Evolutionary conservation across 78 protist species (phyloP).

Genomic region (Emiliania huxleyi): DNA sequence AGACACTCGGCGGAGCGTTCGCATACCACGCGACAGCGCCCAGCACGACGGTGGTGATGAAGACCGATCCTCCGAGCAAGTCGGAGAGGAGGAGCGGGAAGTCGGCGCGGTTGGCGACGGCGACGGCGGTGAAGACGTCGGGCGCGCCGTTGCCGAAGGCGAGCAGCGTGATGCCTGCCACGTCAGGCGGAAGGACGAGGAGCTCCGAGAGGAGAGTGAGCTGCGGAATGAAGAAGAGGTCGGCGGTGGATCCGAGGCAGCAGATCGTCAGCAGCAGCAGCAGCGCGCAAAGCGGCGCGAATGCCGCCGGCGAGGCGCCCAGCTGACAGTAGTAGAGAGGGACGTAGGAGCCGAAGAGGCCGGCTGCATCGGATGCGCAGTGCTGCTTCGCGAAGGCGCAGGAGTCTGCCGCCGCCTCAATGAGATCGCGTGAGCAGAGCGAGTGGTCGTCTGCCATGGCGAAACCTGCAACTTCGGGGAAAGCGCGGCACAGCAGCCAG

Average conservation of each 20-base stretch:
- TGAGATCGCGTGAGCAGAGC: too few relatives aligned
- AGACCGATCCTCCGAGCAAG: background rate
- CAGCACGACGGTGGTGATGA: constrained; percentile 21
- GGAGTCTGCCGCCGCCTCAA: too few relatives aligned
- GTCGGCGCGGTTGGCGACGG: background rate
- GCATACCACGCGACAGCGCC: too few relatives aligned
- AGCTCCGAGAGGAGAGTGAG: background rate
- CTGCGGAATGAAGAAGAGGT: background rate
- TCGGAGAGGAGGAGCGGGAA: background rate
- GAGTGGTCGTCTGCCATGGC: too few relatives aligned
- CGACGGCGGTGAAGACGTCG: constrained; percentile 48
- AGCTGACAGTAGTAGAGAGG: background rate
- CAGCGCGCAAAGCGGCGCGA: background rate
- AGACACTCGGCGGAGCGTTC: too few relatives aligned
- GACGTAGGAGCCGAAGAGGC: background rate
- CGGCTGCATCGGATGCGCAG: background rate
- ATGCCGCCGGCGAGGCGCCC: background rate
- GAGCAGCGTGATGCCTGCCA: constrained; percentile 39
- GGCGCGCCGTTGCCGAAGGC: constrained; percentile 51
- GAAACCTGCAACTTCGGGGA: too few relatives aligned
- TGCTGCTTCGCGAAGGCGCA: too few relatives aligned
- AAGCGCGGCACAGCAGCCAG: too few relatives aligned
- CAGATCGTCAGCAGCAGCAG: background rate
- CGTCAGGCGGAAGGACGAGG: background rate
- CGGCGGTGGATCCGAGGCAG: background rate